Percentiles rank a stretch among this genome's conserved stretches.
Evolutionary conservation across 2,329 filamentous ascomycete species (phyloP).

Genomic region (Remersonia thermophila): DNA sequence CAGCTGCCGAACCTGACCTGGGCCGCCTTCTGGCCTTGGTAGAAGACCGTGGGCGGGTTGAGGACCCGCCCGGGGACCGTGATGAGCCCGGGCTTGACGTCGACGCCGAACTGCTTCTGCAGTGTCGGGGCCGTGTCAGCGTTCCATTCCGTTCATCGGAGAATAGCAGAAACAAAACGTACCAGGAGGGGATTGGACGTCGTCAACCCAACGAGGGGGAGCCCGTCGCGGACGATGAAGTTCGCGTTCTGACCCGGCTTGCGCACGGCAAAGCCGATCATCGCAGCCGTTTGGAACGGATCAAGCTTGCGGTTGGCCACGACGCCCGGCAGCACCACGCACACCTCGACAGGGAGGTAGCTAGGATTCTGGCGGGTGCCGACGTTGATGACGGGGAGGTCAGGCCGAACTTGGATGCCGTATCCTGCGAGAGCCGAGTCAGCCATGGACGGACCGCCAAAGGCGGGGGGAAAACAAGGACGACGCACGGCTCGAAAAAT

Average conservation of each 20-base stretch:
- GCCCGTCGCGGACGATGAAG: too few relatives aligned
- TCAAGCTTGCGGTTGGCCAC: too few relatives aligned
- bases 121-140: too few relatives aligned
- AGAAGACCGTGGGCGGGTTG: too few relatives aligned
- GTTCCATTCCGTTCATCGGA: too few relatives aligned
- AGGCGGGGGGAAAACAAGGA: too few relatives aligned
- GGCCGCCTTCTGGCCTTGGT: too few relatives aligned
- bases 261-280: constrained; percentile 64
- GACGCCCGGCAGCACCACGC: constrained; percentile 38
- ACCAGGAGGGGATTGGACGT: constrained; percentile 25
- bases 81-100: constrained; percentile 48
- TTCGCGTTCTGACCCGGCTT: constrained; percentile 45
- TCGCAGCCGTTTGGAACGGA: constrained; percentile 26
- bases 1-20: too few relatives aligned
- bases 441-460: too few relatives aligned
- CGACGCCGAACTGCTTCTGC: constrained; percentile 45
- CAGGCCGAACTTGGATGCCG: constrained; percentile 20
- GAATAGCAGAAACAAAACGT: constrained; percentile 13
- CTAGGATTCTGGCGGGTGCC: constrained; percentile 44
- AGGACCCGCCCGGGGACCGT: constrained; percentile 36
- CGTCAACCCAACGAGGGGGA: constrained; percentile 28
- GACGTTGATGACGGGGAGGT: constrained; percentile 53
- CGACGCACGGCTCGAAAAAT: too few relatives aligned
- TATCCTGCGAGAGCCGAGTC: constrained; percentile 17
- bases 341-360: constrained; percentile 56